Base-by-base conservation (phyloP, 148 eudicot genomes). In the Rhododendron ferrugineum region DNA sequence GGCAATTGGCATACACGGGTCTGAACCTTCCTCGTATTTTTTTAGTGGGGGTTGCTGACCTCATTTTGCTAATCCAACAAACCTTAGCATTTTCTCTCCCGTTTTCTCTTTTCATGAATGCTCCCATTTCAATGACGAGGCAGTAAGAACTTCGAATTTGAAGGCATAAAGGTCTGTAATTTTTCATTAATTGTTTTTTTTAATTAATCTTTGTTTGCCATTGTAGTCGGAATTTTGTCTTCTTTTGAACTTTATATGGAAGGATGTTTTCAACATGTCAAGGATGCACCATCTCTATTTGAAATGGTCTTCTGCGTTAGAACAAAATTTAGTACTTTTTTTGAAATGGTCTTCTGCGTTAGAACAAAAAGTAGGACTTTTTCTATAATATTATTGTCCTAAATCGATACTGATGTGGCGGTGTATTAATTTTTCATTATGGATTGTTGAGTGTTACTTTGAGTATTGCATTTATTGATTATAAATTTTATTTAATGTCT, bases 211-310 rank as follows among this genome's bases (percentile, higher is more conserved):
- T 70, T 16, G 78, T 15, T 23, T 18, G 37, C 5, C 46, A 74
- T 74, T 74, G 1, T 14, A 34, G 1, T 36, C 16, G 11, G 46
- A 58, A 36, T 36, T 81, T 56, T 10, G 26, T 74, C 46, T 74
- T 74, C 78, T 74, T 74, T 11, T 15, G 23, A 74, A 74, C 78
- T 16, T 32, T 15, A 36, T 74, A 18, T 16, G 46, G 46, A 74
- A 74, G 7, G n/a, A 74, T 74, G 23, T 70, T 74, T 74, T 36
- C 78, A 16, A 74, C 44, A 16, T 34, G 23, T 36, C 78, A 74
- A 74, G 78, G 78, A 74, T 74, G 46, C 46, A 36, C 78, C 78
- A 37, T 42, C 78, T 74, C 78, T 74, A 37, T 74, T 74, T 74
- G 36, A 16, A 74, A 36, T 74, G 46, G 46, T 73, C 28, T 26